Percentiles rank a stretch among this genome's conserved stretches.
Conservation (phyloP, 805 yeast genomes). For the Gaillardinia entomophila region DNA sequence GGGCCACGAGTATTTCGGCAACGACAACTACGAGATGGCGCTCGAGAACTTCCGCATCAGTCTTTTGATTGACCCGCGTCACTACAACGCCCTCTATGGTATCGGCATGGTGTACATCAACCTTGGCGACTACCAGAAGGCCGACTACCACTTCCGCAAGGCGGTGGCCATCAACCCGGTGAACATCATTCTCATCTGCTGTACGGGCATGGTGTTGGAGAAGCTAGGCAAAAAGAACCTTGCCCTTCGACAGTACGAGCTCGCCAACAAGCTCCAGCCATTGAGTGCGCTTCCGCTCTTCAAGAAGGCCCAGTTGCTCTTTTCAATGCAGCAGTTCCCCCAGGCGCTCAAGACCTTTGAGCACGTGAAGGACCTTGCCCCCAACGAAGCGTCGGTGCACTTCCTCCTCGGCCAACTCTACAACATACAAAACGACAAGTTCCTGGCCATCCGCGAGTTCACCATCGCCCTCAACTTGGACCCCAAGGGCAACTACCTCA, state of each 20-base stretch:
- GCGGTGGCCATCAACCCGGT: conserved; percentile 88
- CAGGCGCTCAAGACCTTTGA: conserved; percentile 74
- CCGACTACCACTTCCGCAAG: conserved; percentile 80
- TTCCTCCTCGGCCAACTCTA: conserved; percentile 83
- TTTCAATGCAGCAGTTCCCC: conserved; percentile 63
- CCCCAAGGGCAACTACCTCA: conserved; percentile 85
- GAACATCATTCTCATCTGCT: conserved; percentile 82
- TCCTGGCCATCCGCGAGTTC: conserved; percentile 76
- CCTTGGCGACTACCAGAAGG: conserved; percentile 75
- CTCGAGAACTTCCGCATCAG: conserved; percentile 77
- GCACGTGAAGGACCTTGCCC: conserved; percentile 67
- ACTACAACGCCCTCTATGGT: conserved; percentile 93
- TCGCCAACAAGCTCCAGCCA: conserved; percentile 83
- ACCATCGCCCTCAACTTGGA: conserved; percentile 87
- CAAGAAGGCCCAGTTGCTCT: conserved; percentile 79
- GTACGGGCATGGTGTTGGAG: conserved; percentile 91
- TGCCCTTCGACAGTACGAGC: conserved; percentile 76
- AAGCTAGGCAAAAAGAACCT: conserved; percentile 59
- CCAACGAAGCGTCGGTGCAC: conserved; percentile 93
- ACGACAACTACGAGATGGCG: conserved; percentile 88
- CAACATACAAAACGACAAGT: conserved; percentile 66
- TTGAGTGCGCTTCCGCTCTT: conserved; percentile 79
- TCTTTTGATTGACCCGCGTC: conserved; percentile 68
- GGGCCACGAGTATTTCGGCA: conserved; percentile 87
- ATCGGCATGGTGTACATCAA: conserved; percentile 90